Conservation (phyloP, 1,139 yeast species). For the Petasospora fabianii region DNA sequence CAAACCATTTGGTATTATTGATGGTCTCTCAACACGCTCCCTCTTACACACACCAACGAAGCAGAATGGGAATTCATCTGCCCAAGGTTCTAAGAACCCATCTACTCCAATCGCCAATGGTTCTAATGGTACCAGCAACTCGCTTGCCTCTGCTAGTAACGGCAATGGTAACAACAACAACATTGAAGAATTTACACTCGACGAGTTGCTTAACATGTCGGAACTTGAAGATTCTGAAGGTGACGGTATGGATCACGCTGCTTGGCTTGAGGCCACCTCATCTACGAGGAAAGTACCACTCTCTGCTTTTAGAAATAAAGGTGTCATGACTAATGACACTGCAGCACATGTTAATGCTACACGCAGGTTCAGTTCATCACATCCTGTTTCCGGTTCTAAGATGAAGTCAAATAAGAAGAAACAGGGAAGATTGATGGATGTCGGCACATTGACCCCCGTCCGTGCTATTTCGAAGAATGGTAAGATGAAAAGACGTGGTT, state of each 20-base stretch:
- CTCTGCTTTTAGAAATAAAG: conserved; percentile 86
- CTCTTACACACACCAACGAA: conserved; percentile 40
- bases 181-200: conserved; percentile 70
- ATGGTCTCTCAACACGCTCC: conserved; percentile 86
- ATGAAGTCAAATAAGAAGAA: conserved; percentile 15
- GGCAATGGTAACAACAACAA: conserved; percentile 16
- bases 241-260: conserved; percentile 39
- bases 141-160: neutral
- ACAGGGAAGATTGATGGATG: conserved; percentile 14
- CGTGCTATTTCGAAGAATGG: conserved; percentile 20
- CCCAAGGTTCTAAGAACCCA: conserved; percentile 8
- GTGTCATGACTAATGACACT: conserved; percentile 34
- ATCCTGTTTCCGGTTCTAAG: conserved; percentile 7
- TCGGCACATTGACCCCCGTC: conserved; percentile 19
- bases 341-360: conserved; percentile 26
- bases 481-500: conserved; percentile 18
- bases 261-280: conserved; percentile 52
- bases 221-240: conserved; percentile 80
- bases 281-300: conserved; percentile 65
- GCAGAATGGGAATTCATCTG: neutral
- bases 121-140: no score
- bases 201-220: conserved; percentile 82
- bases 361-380: conserved; percentile 19
- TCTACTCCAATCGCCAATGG: conserved; percentile 18
- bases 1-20: conserved; percentile 90